Base-by-base conservation (phyloP, 1,139 yeast species). In the Taphrina betulina region DNA sequence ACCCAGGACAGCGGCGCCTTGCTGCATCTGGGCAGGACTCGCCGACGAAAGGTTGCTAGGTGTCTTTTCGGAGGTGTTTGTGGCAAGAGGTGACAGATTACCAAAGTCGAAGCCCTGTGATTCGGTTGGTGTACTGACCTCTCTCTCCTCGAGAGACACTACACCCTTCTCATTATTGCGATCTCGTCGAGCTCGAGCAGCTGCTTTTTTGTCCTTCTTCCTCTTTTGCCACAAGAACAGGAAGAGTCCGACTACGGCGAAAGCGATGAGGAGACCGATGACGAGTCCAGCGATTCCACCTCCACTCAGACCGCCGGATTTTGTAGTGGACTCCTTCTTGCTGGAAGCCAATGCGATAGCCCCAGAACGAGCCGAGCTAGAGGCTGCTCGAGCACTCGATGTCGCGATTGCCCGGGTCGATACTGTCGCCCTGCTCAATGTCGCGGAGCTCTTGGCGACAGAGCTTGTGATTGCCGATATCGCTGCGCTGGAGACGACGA, bases 61-160 rank as follows among this genome's bases (percentile, higher is more conserved):
- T n/a, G n/a, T n/a, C n/a, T n/a, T n/a, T 12, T 26, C 10, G 12
- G 31, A 26, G 1, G 53, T 35, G 29, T 24, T 31, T 4, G 37
- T 33, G 12, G 41, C 46, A 16, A 33, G 34, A 10, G 46, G 46
- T 4, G 42, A 37, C 2, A 50, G 46, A n/a, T 33, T 24, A 28
- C 54, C 54, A 40, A 50, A 50, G 54, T 50, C 46, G 33, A 50
- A 50, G 19, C 54, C 54, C 17, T 26, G 24, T 24, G 40, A 45
- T 2, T 20, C 46, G 3, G 22, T 31, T 20, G 48, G 48, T 12
- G 31, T 7, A 20, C 29, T 31, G 26, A 50, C 41, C 26, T 50
- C 54, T 3, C 40, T 17, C 19, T 40, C 54, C 14, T 40, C 41
- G 28, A 50, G 46, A 3, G 34, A 46, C 26, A 31, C 36, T 2